Evolutionary conservation across 1,284 basidiomycete genomes (phyloP), one percentile per base, ranked within the genome.

Genomic region (Thecaphora thlaspeos): DNA sequence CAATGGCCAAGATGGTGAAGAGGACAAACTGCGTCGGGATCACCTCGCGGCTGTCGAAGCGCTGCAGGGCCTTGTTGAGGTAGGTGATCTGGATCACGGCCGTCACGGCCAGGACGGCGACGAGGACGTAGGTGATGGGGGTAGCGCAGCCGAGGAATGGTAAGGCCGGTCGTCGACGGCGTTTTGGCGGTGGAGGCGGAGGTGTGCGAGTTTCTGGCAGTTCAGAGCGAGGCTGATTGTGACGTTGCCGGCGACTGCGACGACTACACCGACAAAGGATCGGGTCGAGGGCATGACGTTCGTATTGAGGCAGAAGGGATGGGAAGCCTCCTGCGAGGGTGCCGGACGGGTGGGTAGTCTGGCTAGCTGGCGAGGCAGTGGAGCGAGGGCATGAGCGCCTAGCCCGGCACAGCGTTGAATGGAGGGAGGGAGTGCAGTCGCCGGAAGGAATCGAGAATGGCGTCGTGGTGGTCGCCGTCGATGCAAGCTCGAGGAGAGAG

Each of bases 51-150:
- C 67, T 65, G 39, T 75, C 69, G 36, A 73, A 70, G 23, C 61
- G 48, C 46, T 78, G 71, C 22, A 78, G 61, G 86, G 84, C 72
- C 24, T 74, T 68, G 75, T 97, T 96, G 48, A 97, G 83, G 76
- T 90, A 96, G 62, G 86, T 86, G 67, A 98, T 88, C 80, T 98
- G 94, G 18, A 90, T 83, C 19, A 96, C 76, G 4, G 91, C 92
- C 4, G 94, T 96, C 2, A 82, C 78, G 12, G 86, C 71, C 19
- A 97, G 83, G 7, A 90, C 84, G 84, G 88, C 61, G 11, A 74
- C 48, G n/a, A 77, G 53, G 41, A 51, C 48, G 45, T 74, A 76
- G 22, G 66, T 68, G 37, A 79, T 65, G 41, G 68, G 70, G 44
- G n/a, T n/a, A n/a, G n/a, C n/a, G n/a, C n/a, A n/a, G n/a, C n/a